Percentiles rank a stretch among this genome's conserved stretches.
phyloP scores from a whole-genome alignment of 1,284 basidiomycete genomes.

The Pseudozyma thailandica region DNA sequence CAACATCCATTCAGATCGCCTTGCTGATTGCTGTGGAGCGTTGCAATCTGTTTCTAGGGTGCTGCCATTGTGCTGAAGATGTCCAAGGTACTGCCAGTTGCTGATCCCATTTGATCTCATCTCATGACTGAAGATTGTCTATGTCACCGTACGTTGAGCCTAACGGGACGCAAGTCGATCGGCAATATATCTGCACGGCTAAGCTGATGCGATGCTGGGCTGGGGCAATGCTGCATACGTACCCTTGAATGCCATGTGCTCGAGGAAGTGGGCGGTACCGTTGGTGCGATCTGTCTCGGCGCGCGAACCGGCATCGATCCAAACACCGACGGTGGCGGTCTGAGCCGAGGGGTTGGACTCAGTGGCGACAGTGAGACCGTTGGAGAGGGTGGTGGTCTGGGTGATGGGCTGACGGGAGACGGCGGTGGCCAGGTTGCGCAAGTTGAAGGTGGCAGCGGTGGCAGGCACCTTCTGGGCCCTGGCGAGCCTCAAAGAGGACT shows the following conservation, averaged over 20 bases:
- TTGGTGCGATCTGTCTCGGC: slow-evolving; percentile 94
- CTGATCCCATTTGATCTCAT: too few relatives aligned
- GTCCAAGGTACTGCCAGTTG: too few relatives aligned
- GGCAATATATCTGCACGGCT: neutral
- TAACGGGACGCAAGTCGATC: too few relatives aligned
- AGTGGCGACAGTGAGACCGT: slow-evolving; percentile 68
- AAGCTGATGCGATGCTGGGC: neutral
- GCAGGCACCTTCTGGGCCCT: slow-evolving; percentile 47
- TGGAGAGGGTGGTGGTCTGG: slow-evolving; percentile 62
- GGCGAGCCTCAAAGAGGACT: slow-evolving; percentile 53
- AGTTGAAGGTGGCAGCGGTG: slow-evolving; percentile 43
- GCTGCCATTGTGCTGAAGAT: too few relatives aligned
- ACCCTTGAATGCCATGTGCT: slow-evolving; percentile 83
- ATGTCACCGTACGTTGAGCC: too few relatives aligned
- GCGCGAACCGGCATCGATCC: slow-evolving; percentile 97
- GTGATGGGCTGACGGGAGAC: slow-evolving; percentile 59
- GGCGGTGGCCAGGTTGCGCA: slow-evolving; percentile 52
- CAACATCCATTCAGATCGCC: too few relatives aligned
- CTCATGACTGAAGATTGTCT: too few relatives aligned
- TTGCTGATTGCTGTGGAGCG: too few relatives aligned
- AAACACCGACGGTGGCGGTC: slow-evolving; percentile 97
- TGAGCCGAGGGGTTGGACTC: slow-evolving; percentile 93
- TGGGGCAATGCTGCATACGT: slow-evolving; percentile 31
- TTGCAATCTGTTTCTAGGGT: too few relatives aligned
- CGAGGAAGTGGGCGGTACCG: slow-evolving; percentile 98